Evolutionary conservation across 176 grass and related monocot genomes (phyloP).

Genomic region (Saccharum officinarum): DNA sequence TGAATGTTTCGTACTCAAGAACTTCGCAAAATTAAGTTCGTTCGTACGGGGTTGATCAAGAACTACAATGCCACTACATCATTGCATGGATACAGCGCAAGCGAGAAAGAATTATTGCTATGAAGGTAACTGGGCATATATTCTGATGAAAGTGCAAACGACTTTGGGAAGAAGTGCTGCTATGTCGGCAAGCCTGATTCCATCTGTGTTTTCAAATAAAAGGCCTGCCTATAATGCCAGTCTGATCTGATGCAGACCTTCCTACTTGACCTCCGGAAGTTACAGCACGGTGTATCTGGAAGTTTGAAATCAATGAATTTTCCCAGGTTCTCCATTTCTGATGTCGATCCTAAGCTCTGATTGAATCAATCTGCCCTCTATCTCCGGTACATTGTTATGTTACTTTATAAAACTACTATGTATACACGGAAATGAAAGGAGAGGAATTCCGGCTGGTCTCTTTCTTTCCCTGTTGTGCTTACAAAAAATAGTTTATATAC

Average conservation of each 20-base stretch:
- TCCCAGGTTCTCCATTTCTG: no score
- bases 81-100: conserved; percentile 18
- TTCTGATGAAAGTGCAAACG: neutral
- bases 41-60: neutral
- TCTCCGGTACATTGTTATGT: neutral
- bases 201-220: neutral
- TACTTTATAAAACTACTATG: neutral
- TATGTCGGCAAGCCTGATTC: neutral
- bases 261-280: neutral
- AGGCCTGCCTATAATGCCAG: neutral
- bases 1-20: neutral
- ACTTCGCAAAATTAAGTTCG: neutral
- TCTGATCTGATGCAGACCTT: neutral
- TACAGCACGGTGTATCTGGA: neutral
- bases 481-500: neutral
- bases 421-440: no score
- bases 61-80: neutral
- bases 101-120: conserved; percentile 13
- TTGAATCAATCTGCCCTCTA: neutral
- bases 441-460: neutral
- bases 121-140: neutral
- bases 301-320: neutral
- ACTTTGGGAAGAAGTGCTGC: neutral
- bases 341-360: neutral
- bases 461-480: conserved; percentile 4